Conservation (phyloP, 1,284 basidiomycete species). For the Ustilago bromivora region DNA sequence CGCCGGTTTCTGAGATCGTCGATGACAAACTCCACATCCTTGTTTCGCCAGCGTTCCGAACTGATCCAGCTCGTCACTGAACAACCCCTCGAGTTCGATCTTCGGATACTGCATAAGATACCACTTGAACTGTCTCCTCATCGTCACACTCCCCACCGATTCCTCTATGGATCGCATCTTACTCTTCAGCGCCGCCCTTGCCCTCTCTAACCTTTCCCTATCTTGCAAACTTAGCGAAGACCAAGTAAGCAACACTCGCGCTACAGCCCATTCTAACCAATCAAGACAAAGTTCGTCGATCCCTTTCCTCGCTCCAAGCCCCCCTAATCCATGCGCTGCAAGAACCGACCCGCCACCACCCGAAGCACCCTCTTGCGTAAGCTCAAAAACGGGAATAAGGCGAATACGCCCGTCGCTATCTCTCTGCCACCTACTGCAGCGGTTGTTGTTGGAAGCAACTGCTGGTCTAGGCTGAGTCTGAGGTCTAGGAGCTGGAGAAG, state of each 20-base stretch:
- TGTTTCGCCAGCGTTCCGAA: conserved; percentile 32
- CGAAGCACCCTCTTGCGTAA: not conserved
- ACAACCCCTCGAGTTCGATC: conserved; percentile 25
- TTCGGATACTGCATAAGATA: conserved; percentile 48
- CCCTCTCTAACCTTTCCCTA: conserved; percentile 35
- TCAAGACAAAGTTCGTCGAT: conserved; percentile 45
- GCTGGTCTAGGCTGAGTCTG: not conserved
- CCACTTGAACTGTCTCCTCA: conserved; percentile 55
- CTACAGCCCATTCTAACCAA: conserved; percentile 51
- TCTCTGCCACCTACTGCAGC: conserved; percentile 1
- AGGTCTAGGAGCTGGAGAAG: not conserved
- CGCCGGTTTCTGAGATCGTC: conserved; percentile 32
- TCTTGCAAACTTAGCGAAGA: conserved; percentile 19
- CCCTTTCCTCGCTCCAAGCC: conserved; percentile 12
- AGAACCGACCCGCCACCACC: conserved; percentile 10
- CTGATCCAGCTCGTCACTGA: conserved; percentile 31
- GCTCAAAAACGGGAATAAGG: conserved; percentile 18
- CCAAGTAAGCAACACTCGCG: conserved; percentile 38
- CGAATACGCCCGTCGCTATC: conserved; percentile 25
- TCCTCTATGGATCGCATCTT: conserved; percentile 36
- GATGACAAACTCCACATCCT: conserved; percentile 51
- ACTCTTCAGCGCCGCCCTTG: conserved; percentile 26
- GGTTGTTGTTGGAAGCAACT: too few species aligned
- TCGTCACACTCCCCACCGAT: conserved; percentile 31
- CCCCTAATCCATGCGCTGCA: conserved; percentile 22